Percentiles rank a stretch among this genome's conserved stretches.
Evolutionary conservation across 371 early-diverging fungal species (phyloP).

Genomic region (Mortierella sp.): DNA sequence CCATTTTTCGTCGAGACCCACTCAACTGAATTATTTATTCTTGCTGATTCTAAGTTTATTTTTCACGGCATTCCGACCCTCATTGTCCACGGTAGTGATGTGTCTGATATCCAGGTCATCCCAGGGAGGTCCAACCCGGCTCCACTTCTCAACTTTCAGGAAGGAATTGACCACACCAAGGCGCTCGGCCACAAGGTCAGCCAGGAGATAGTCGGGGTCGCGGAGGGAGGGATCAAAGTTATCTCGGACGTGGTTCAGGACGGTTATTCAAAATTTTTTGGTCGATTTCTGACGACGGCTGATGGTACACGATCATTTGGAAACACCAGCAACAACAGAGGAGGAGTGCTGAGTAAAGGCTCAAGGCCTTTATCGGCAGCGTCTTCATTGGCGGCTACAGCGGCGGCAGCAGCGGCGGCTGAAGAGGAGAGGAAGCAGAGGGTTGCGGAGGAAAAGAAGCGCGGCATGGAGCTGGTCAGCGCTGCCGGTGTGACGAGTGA

Average conservation of each 20-base stretch:
- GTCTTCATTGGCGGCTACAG: slow-evolving; percentile 31
- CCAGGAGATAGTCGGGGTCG: slow-evolving; percentile 40
- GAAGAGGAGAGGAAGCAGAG: slow-evolving; percentile 9
- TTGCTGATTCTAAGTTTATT: too few species aligned
- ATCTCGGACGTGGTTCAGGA: slow-evolving; percentile 52
- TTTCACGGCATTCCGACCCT: background rate
- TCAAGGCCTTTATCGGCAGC: slow-evolving; percentile 25
- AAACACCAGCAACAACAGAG: background rate
- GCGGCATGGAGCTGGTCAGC: slow-evolving; percentile 7
- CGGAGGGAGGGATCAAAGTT: slow-evolving; percentile 43
- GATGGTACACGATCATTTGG: slow-evolving; percentile 10
- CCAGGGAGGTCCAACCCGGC: slow-evolving; percentile 1
- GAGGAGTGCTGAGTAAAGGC: background rate
- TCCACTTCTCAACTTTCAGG: slow-evolving; percentile 34
- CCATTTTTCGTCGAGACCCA: too few species aligned
- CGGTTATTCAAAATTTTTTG: slow-evolving; percentile 48
- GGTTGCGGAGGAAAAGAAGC: slow-evolving; percentile 7
- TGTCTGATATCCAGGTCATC: slow-evolving; percentile 30
- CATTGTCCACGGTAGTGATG: slow-evolving; percentile 11
- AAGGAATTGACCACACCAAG: slow-evolving; percentile 41
- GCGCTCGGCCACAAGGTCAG: slow-evolving; percentile 44
- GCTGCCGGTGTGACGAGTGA: slow-evolving; percentile 31
- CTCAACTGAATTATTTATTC: too few species aligned
- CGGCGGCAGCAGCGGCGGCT: slow-evolving; percentile 6
- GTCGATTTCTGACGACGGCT: slow-evolving; percentile 24